Evolutionary conservation across 129 eudicot genomes (phyloP).

Genomic region (Artemisia tridentata): DNA sequence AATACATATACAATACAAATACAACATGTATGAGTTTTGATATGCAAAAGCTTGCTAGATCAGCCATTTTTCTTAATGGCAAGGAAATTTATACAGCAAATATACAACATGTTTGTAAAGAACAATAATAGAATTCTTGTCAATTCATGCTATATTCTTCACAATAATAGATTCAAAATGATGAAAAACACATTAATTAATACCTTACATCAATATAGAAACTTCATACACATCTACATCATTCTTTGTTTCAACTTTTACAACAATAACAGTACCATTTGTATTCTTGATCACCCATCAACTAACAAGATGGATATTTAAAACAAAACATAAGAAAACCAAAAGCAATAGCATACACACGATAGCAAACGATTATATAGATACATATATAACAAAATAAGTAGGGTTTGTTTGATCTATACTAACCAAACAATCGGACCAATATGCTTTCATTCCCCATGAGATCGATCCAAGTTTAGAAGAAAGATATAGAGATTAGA

Average conservation of each 20-base stretch:
- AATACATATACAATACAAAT: too few relatives aligned
- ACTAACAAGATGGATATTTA: conserved; percentile 16
- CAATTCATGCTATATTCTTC: conserved; percentile 25
- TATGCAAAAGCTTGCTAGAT: too few relatives aligned
- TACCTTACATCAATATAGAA: conserved; percentile 25
- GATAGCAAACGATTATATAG: conserved; percentile 1
- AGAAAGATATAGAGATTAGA: conserved; percentile 3
- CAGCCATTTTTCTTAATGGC: too few relatives aligned
- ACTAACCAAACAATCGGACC: conserved; percentile 46
- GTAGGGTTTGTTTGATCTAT: conserved; percentile 38
- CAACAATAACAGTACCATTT: conserved; percentile 19
- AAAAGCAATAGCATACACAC: neutral
- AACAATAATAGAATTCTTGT: too few relatives aligned
- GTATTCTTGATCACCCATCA: conserved; percentile 15
- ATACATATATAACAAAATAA: neutral
- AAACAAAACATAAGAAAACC: neutral
- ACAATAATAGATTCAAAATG: conserved; percentile 14
- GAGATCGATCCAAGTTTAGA: conserved; percentile 22
- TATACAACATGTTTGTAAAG: neutral
- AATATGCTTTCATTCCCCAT: conserved; percentile 41
- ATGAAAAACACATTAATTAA: conserved; percentile 14
- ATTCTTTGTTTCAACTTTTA: conserved; percentile 34
- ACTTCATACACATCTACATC: conserved; percentile 25
- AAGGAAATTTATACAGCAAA: too few relatives aligned
- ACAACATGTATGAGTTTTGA: too few relatives aligned